Evolutionary conservation across 352 stramenopile genomes (phyloP), one percentile per base, ranked within the genome.

Genomic region (Lagenidium sp.): DNA sequence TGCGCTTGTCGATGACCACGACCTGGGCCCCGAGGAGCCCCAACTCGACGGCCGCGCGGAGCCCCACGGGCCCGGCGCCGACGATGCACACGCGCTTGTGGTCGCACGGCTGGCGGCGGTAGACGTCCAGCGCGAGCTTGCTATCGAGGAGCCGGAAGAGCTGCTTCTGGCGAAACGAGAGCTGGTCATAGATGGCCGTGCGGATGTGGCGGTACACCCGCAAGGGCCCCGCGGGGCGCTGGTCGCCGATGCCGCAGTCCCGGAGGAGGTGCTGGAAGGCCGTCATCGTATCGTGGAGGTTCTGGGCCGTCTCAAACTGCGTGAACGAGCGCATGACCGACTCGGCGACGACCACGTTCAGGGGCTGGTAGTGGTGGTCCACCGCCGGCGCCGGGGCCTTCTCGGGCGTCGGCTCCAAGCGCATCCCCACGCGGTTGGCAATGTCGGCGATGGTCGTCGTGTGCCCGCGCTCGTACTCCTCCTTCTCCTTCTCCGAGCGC

Each of bases 1-100:
- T 77, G 12, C 80, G 70, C 68, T 93, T 93, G 53, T 93, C 80
- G 16, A 93, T 46, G 21, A 93, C 63, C 0, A 86, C 66, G 13
- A 90, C 80, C 31, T 88, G 60, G 1, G 65, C 73, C 23, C 80
- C 77, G 4, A 90, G 58, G 19, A 93, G 34, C 21, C 76, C 73
- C 12, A 79, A 53, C 44, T 93, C 80, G 13, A 93, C 73, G 0
- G 80, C 77, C 4, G 75, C 73, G 39, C 78, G 77, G 6, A 93
- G 52, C 8, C 80, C 80, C 3, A 90, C 71, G 1, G 80, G 80
- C 3, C 80, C 80, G n/a, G 73, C 71, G 6, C 80, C 80, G 29
- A 88, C 66, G 22, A 93, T 63, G 30, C 75, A 82, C 5, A 93
- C 74, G 16, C 69, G 72, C 57, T 87, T 82, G 53, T 73, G 60